phyloP scores from a whole-genome alignment of 225 moss, liverwort and hornwort genomes.

The Sphagnum contortum region DNA sequence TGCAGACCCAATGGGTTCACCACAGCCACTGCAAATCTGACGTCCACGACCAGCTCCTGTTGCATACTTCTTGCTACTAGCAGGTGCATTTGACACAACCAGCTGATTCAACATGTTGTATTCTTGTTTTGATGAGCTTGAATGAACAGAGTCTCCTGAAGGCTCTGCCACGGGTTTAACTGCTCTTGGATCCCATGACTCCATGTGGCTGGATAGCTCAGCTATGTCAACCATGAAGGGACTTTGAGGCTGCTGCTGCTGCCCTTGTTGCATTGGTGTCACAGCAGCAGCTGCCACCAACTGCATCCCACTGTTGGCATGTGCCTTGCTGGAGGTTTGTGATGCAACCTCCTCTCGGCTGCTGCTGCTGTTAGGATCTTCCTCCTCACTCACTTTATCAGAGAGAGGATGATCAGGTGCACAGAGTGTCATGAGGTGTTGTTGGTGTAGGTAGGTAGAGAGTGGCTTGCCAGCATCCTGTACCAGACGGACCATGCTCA shows the following conservation, averaged over 20 bases:
- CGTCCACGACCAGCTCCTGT: conserved; percentile 59
- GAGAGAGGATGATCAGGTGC: conserved; percentile 32
- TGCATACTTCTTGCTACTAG: conserved; percentile 27
- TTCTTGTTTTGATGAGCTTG: conserved; percentile 60
- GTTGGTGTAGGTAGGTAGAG: conserved; percentile 80
- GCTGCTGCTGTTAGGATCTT: conserved; percentile 47
- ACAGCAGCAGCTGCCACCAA: conserved; percentile 16
- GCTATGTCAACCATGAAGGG: conserved; percentile 24
- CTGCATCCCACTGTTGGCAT: conserved; percentile 59
- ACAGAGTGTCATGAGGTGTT: conserved; percentile 75
- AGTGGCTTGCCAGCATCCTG: conserved; percentile 81
- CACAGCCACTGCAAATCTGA: conserved; percentile 58
- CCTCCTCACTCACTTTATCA: conserved; percentile 63
- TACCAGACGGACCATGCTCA: conserved; percentile 86
- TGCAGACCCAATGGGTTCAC: conserved; percentile 66
- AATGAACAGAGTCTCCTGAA: conserved; percentile 60
- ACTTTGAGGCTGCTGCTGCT: conserved; percentile 33
- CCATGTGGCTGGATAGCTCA: conserved; percentile 55
- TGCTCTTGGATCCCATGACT: conserved; percentile 52
- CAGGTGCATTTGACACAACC: conserved; percentile 30
- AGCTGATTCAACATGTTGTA: conserved; percentile 44
- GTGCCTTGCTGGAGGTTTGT: conserved; percentile 73
- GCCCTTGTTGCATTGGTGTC: conserved; percentile 1
- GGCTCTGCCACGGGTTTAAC: conserved; percentile 40
- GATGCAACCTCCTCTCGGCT: conserved; percentile 81